These are phyloP conservation scores for Trichoderma sp. DNA, from an alignment of 2,329 filamentous ascomycete species.

Conservation along the genomic window DNA sequence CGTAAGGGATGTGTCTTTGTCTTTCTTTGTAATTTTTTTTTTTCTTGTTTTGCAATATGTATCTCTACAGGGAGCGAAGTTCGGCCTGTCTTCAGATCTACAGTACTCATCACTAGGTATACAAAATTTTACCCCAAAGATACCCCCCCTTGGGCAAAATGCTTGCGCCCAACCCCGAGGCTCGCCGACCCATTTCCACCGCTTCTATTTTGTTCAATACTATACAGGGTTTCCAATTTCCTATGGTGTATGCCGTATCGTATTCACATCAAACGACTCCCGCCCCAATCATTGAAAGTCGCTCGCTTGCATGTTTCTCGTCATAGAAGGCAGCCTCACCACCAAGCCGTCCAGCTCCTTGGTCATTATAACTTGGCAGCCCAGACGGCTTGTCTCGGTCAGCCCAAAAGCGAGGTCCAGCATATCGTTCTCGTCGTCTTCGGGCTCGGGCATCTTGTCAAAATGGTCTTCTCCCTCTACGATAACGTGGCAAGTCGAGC, in stretches of 20 bases:
- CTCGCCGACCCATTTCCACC: constrained; percentile 2
- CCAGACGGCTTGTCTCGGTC: constrained; percentile 79
- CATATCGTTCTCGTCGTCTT: constrained; percentile 86
- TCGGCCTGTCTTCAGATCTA: constrained; percentile 21
- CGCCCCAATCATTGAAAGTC: constrained; percentile 62
- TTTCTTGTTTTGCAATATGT: neutral
- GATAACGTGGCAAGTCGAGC: constrained; percentile 90
- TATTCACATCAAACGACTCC: neutral
- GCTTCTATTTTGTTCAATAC: constrained; percentile 18
- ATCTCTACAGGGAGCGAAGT: constrained; percentile 20
- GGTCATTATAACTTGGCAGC: constrained; percentile 89
- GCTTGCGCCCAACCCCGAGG: constrained; percentile 14
- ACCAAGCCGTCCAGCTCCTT: constrained; percentile 84
- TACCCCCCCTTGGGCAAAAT: constrained; percentile 10
- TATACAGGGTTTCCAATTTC: constrained; percentile 12
- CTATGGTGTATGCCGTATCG: neutral
- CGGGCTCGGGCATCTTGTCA: constrained; percentile 74
- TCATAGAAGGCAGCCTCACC: constrained; percentile 88
- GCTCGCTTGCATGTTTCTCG: constrained; percentile 90
- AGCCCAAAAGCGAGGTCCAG: constrained; percentile 85
- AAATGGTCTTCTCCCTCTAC: constrained; percentile 71
- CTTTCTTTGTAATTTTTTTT: neutral
- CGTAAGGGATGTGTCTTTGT: constrained; percentile 26
- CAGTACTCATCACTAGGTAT: constrained; percentile 8
- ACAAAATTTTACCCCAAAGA: constrained; percentile 17